phyloP scores from a whole-genome alignment of 176 grass and related monocot genomes.

The Ensete glaucum region DNA sequence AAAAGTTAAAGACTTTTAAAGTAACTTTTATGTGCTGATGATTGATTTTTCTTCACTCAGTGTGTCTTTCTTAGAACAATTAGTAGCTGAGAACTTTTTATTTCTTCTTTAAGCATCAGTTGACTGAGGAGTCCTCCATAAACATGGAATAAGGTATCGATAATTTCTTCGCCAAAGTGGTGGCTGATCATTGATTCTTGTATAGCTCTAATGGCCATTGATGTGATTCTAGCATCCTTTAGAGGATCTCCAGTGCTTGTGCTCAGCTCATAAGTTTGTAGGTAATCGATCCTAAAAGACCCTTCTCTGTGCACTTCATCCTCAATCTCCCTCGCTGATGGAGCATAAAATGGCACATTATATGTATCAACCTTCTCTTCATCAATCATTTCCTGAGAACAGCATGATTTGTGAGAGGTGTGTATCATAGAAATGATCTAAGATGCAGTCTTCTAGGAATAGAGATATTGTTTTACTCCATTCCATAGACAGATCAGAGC shows the following conservation, averaged over 20 bases:
- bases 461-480: no score
- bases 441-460: background rate
- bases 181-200: conserved; percentile 93
- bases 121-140: conserved; percentile 57
- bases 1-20: no score
- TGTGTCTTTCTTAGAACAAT: conserved; percentile 44
- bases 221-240: conserved; percentile 61
- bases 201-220: conserved; percentile 82
- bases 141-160: conserved; percentile 58
- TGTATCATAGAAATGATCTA: no score
- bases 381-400: conserved; percentile 38
- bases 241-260: conserved; percentile 72
- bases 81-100: conserved; percentile 64
- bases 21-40: no score
- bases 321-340: conserved; percentile 51
- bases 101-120: conserved; percentile 70
- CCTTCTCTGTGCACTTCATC: conserved; percentile 67
- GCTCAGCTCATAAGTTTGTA: conserved; percentile 73
- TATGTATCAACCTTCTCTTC: conserved; percentile 82
- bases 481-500: no score
- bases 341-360: conserved; percentile 90
- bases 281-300: conserved; percentile 60
- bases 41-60: no score
- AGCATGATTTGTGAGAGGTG: background rate
- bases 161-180: conserved; percentile 64